These are phyloP conservation scores for Firmiana major DNA, from an alignment of 345 rosid genomes.

Conservation along the genomic window DNA sequence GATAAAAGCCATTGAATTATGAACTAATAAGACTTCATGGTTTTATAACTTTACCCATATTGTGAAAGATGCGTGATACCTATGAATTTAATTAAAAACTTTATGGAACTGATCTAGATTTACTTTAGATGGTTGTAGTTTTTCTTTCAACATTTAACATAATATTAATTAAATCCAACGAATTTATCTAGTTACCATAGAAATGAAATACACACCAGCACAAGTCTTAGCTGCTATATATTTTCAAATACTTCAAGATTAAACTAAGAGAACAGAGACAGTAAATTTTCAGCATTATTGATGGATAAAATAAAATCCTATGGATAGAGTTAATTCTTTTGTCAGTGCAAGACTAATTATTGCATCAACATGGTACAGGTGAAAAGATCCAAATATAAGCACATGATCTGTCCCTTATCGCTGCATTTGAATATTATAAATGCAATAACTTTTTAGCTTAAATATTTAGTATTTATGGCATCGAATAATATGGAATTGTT, in stretches of 20 bases:
- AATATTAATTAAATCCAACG: background rate
- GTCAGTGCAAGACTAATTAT: background rate
- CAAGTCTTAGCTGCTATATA: background rate
- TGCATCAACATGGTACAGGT: too few relatives aligned
- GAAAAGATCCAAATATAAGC: background rate
- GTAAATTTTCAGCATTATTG: background rate
- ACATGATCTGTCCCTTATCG: background rate
- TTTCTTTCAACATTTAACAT: background rate
- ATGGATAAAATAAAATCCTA: background rate
- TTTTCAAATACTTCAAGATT: background rate
- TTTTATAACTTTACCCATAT: background rate
- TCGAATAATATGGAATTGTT: background rate
- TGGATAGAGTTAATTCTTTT: background rate
- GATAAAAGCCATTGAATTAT: background rate
- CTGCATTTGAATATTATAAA: background rate
- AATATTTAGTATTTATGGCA: background rate
- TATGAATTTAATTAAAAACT: background rate
- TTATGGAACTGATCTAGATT: background rate
- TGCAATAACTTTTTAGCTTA: background rate
- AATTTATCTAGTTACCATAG: background rate
- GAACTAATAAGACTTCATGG: background rate
- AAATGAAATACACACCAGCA: background rate
- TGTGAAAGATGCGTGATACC: background rate
- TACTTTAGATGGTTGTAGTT: background rate
- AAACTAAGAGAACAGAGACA: background rate